A percentile compares a stretch with the other conserved stretches of the same genome.
Evolutionary conservation across 495 filamentous ascomycete genomes (phyloP).

Genomic region (Podospora bellae-mahoneyi): DNA sequence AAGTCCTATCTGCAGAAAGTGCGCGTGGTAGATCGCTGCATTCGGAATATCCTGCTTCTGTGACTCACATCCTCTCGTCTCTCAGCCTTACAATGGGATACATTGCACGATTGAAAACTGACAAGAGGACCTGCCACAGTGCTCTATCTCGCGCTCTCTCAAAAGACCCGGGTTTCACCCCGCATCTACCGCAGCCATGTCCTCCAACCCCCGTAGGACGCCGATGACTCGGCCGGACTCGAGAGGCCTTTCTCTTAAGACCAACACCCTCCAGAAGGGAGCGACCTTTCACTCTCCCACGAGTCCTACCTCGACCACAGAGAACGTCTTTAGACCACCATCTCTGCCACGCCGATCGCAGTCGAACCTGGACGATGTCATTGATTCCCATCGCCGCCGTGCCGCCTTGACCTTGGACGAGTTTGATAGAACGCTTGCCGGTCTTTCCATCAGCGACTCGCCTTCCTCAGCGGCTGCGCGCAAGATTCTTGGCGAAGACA

Average conservation of each 20-base stretch:
- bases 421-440: conserved; percentile 48
- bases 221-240: conserved; percentile 46
- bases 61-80: conserved; percentile 30
- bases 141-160: conserved; percentile 19
- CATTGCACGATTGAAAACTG: conserved; percentile 26
- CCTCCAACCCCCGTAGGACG: conserved; percentile 51
- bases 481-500: conserved; percentile 45
- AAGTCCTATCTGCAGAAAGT: conserved; percentile 9
- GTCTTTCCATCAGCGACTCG: conserved; percentile 30
- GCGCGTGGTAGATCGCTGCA: conserved; percentile 17
- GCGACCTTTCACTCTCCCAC: conserved; percentile 60
- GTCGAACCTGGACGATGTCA: conserved; percentile 60
- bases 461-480: conserved; percentile 24
- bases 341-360: conserved; percentile 58
- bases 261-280: conserved; percentile 57
- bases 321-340: conserved; percentile 47
- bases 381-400: conserved; percentile 53
- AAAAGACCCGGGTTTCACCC: conserved; percentile 33
- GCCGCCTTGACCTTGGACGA: conserved; percentile 48
- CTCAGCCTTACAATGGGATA: conserved; percentile 25
- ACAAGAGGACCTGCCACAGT: conserved; percentile 27
- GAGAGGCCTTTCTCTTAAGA: conserved; percentile 47
- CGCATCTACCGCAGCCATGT: conserved; percentile 43
- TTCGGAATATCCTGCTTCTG: conserved; percentile 24
- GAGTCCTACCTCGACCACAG: conserved; percentile 43